phyloP scores from a whole-genome alignment of 1,139 yeast species.

The Yamadazyma diddensiae region DNA sequence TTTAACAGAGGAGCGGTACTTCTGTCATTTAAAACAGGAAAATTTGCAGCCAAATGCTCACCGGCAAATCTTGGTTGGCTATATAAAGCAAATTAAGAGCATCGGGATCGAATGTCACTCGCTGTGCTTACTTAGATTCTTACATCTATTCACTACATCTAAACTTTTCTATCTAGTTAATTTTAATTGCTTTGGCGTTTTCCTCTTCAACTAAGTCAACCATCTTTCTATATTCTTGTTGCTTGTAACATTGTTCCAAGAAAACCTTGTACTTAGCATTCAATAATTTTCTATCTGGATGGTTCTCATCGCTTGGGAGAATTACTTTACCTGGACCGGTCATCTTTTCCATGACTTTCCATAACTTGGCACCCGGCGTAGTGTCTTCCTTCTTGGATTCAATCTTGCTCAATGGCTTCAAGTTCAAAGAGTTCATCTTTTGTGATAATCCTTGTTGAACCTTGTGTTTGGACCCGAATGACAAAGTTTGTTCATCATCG shows the following conservation, averaged over 20 bases:
- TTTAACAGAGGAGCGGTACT: too few species aligned
- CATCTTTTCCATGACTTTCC: conserved; percentile 83
- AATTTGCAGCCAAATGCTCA: too few species aligned
- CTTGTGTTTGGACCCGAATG: conserved; percentile 57
- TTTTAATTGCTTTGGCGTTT: conserved; percentile 8
- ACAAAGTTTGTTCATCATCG: conserved; percentile 48
- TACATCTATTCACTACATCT: too few species aligned
- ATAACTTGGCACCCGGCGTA: conserved; percentile 56
- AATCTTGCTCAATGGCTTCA: conserved; percentile 38
- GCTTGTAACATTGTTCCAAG: conserved; percentile 82
- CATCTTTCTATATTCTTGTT: conserved; percentile 67
- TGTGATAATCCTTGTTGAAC: conserved; percentile 49
- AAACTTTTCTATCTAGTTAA: conserved; percentile 5
- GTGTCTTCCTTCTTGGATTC: conserved; percentile 15
- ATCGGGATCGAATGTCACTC: too few species aligned
- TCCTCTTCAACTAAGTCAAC: conserved; percentile 56
- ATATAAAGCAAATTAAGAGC: too few species aligned
- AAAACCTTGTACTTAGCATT: conserved; percentile 78
- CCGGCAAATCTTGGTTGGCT: too few species aligned
- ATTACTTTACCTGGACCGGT: conserved; percentile 84
- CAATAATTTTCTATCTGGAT: conserved; percentile 69
- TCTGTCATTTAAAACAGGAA: too few species aligned
- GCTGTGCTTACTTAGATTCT: too few species aligned
- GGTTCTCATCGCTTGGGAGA: conserved; percentile 53
- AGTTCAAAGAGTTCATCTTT: conserved; percentile 32